Evolutionary conservation across 495 filamentous ascomycete species (phyloP).

Genomic region (Trichoderma parareesei): DNA sequence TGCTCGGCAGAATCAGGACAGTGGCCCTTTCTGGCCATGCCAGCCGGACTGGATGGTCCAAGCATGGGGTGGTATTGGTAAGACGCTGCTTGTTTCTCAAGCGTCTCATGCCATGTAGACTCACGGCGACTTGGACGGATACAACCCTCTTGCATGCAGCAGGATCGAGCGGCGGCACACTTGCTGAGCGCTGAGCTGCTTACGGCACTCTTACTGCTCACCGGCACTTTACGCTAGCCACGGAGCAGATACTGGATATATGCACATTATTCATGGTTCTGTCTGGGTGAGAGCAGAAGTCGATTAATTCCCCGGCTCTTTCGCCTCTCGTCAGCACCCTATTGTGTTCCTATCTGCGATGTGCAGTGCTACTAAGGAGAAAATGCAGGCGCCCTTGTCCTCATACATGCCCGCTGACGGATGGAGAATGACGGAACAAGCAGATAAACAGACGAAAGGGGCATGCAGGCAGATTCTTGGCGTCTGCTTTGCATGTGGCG

Average conservation of each 20-base stretch:
- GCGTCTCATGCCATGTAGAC: no score
- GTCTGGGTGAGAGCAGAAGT: not conserved
- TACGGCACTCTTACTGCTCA: not conserved
- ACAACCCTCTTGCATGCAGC: no score
- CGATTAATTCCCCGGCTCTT: slow-evolving; percentile 1
- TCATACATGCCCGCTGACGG: no score
- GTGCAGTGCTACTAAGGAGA: no score
- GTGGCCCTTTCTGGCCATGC: no score
- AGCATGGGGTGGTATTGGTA: no score
- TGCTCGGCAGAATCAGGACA: no score
- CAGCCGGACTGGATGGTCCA: no score
- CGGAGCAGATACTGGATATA: not conserved
- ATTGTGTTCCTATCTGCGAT: no score
- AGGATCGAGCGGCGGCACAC: not conserved
- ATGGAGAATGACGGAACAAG: not conserved
- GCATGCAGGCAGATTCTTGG: not conserved
- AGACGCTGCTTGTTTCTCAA: no score
- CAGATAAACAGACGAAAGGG: not conserved
- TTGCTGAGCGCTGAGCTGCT: not conserved
- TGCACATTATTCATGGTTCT: not conserved
- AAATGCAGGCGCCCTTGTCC: no score
- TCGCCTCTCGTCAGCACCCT: slow-evolving; percentile 7
- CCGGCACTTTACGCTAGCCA: not conserved
- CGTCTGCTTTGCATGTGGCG: not conserved
- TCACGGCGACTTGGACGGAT: no score